These are phyloP conservation scores for Cruciata laevipes DNA, from an alignment of 257 asterid genomes.

Conservation along the genomic window DNA sequence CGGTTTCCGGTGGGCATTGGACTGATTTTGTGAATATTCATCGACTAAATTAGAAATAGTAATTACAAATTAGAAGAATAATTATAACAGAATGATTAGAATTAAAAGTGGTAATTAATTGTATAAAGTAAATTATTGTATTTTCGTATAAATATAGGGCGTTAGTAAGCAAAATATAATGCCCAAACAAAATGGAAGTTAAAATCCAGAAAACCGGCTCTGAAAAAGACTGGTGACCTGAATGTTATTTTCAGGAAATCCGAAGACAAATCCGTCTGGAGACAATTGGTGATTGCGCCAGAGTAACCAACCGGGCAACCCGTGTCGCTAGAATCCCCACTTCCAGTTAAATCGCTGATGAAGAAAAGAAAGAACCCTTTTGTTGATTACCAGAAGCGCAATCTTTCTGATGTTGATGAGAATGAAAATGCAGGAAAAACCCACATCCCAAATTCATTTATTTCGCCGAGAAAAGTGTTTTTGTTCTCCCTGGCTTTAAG, in stretches of 20 bases:
- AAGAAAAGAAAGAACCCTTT: conserved; percentile 35
- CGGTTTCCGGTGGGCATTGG: too few relatives aligned
- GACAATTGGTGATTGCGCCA: neutral
- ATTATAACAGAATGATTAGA: too few relatives aligned
- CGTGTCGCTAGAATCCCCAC: neutral
- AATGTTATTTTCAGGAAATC: neutral
- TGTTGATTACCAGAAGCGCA: conserved; percentile 5
- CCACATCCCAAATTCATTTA: conserved; percentile 13
- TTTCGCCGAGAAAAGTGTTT: conserved; percentile 30
- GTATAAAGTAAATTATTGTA: too few relatives aligned
- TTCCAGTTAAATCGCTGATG: conserved; percentile 10
- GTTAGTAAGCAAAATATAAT: too few relatives aligned
- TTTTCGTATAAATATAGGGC: too few relatives aligned
- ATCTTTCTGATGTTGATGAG: neutral
- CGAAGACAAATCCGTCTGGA: neutral
- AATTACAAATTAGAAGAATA: too few relatives aligned
- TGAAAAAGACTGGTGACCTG: neutral
- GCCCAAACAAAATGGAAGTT: too few relatives aligned
- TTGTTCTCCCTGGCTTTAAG: conserved; percentile 35
- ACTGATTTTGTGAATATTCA: too few relatives aligned
- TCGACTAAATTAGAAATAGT: too few relatives aligned
- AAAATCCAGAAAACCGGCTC: too few relatives aligned
- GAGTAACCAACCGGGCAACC: neutral
- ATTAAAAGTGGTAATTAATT: too few relatives aligned
- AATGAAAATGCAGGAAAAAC: conserved; percentile 4